Evolutionary conservation across 2,329 filamentous ascomycete genomes (phyloP).

Genomic region (Xylaria sp.): DNA sequence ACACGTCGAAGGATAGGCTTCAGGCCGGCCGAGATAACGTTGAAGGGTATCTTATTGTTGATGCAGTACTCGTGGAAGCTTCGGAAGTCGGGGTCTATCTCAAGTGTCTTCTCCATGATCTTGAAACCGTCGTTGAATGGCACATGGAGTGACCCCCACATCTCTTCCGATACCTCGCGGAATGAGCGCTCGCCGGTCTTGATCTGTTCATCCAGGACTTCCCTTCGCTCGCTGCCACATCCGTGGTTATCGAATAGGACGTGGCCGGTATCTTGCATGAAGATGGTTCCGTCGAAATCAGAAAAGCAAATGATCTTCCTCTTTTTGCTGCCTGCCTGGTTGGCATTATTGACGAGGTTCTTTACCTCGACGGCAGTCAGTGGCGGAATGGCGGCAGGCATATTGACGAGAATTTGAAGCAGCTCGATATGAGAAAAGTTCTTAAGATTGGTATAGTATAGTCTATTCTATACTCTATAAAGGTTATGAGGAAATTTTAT

Average conservation of each 20-base stretch:
- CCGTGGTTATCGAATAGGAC: conserved; percentile 74
- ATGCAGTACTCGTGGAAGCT: conserved; percentile 73
- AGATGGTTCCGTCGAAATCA: conserved; percentile 78
- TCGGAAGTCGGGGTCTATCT: conserved; percentile 72
- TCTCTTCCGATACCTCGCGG: conserved; percentile 76
- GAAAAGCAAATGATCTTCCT: conserved; percentile 69
- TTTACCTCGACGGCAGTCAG: conserved; percentile 48
- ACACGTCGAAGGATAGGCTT: conserved; percentile 71
- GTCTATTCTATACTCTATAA: conserved; percentile 11
- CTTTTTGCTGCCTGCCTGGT: conserved; percentile 54
- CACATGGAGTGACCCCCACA: conserved; percentile 74
- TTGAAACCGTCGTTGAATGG: conserved; percentile 75
- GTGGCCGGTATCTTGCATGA: conserved; percentile 76
- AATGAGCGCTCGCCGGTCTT: conserved; percentile 73
- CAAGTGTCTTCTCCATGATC: conserved; percentile 68
- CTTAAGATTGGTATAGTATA: not conserved
- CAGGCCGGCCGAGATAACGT: conserved; percentile 74
- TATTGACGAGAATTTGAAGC: conserved; percentile 41
- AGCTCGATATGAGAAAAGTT: not conserved
- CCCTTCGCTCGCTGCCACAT: conserved; percentile 66
- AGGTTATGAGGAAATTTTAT: not conserved
- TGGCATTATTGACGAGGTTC: conserved; percentile 42
- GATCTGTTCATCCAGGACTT: conserved; percentile 70
- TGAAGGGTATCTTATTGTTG: conserved; percentile 71
- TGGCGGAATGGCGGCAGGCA: conserved; percentile 54